Evolutionary conservation across 2,329 filamentous ascomycete genomes (phyloP).

Genomic region (Aspergillus pseudonomiae): DNA sequence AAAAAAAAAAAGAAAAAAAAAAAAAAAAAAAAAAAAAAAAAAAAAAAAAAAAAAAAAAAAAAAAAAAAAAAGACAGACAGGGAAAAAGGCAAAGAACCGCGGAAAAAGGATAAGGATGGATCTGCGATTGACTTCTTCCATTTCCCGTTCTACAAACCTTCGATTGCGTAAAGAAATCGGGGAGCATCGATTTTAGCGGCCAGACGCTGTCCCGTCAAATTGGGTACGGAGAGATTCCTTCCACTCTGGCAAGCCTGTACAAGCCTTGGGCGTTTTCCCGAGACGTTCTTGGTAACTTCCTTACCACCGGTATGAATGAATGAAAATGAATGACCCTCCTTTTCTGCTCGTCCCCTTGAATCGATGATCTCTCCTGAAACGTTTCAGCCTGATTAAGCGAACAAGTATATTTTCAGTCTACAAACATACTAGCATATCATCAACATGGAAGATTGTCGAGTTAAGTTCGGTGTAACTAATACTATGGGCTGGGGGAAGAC

Average conservation of each 20-base stretch:
- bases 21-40: background rate
- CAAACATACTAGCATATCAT: background rate
- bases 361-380: background rate
- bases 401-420: background rate
- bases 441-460: background rate
- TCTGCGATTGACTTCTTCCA: slow-evolving; percentile 30
- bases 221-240: slow-evolving; percentile 19
- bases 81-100: background rate
- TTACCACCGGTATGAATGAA: background rate
- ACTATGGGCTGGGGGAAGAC: slow-evolving; percentile 1
- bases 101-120: slow-evolving; percentile 10
- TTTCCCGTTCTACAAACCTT: slow-evolving; percentile 27
- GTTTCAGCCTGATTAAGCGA: background rate
- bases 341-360: background rate
- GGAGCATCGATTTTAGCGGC: slow-evolving; percentile 12
- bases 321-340: background rate
- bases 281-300: background rate
- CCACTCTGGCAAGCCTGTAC: slow-evolving; percentile 1
- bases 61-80: background rate
- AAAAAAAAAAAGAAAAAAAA: background rate
- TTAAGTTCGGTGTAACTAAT: slow-evolving; percentile 3
- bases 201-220: slow-evolving; percentile 19
- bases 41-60: background rate
- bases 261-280: background rate
- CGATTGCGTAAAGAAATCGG: slow-evolving; percentile 23